Evolutionary conservation across 768 basidiomycete genomes (phyloP).

Genomic region (Agrocybe praecox): DNA sequence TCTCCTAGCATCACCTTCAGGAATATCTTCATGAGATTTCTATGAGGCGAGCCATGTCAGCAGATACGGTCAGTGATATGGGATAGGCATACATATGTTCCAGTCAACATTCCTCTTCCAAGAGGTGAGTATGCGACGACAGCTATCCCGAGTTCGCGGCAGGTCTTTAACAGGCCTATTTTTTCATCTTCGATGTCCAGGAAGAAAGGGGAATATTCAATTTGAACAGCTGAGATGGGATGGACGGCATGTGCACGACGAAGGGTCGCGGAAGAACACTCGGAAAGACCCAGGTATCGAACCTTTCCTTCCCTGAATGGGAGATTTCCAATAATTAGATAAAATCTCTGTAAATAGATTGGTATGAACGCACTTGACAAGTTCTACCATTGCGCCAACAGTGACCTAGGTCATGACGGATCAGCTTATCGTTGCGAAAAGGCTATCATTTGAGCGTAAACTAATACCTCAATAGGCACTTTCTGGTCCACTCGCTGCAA

Average conservation of each 20-base stretch:
- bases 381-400: slow-evolving; percentile 50
- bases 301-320: slow-evolving; percentile 40
- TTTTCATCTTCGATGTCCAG: slow-evolving; percentile 48
- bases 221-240: slow-evolving; percentile 50
- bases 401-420: slow-evolving; percentile 26
- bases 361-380: slow-evolving; percentile 44
- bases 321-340: not conserved
- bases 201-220: slow-evolving; percentile 54
- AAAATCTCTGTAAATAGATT: not conserved
- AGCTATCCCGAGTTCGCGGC: slow-evolving; percentile 49
- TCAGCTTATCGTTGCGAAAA: not conserved
- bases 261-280: slow-evolving; percentile 47
- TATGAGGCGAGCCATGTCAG: slow-evolving; percentile 2
- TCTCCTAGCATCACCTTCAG: slow-evolving; percentile 40
- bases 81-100: slow-evolving; percentile 33
- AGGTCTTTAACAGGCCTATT: slow-evolving; percentile 42
- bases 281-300: slow-evolving; percentile 55
- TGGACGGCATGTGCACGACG: slow-evolving; percentile 55
- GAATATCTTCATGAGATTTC: slow-evolving; percentile 41
- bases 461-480: slow-evolving; percentile 44
- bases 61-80: not conserved
- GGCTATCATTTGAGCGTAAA: not conserved
- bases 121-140: slow-evolving; percentile 56
- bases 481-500: slow-evolving; percentile 28
- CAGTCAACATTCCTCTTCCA: slow-evolving; percentile 54